Conservation (phyloP, 1,284 basidiomycete species). For the Prillingera fragicola region DNA sequence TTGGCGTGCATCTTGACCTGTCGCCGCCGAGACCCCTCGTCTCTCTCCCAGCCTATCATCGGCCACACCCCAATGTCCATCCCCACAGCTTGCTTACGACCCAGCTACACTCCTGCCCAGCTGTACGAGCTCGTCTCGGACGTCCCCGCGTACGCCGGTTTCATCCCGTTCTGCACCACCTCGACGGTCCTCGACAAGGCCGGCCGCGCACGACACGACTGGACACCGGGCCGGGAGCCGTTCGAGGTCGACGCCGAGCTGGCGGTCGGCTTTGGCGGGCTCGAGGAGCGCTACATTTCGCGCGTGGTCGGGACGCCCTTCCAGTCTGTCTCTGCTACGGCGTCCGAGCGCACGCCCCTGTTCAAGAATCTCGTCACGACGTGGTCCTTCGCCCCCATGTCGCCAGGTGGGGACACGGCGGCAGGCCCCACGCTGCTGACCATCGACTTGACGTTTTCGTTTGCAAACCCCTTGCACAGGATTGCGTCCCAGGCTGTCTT, state of each 20-base stretch:
- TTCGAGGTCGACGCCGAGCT: slow-evolving; percentile 74
- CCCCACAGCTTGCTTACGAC: not conserved
- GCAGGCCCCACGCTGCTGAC: slow-evolving; percentile 64
- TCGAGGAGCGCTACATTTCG: slow-evolving; percentile 83
- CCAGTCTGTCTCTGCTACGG: slow-evolving; percentile 70
- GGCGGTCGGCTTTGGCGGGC: slow-evolving; percentile 78
- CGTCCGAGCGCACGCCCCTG: slow-evolving; percentile 66
- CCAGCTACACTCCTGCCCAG: slow-evolving; percentile 65
- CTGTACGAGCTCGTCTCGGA: slow-evolving; percentile 84
- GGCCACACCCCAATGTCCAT: not conserved
- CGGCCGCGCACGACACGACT: slow-evolving; percentile 16
- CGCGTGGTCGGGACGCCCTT: slow-evolving; percentile 71
- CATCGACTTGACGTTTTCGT: slow-evolving; percentile 76
- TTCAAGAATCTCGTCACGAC: slow-evolving; percentile 79
- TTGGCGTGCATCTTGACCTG: no score
- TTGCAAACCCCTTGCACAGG: slow-evolving; percentile 79
- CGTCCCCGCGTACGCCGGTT: slow-evolving; percentile 75
- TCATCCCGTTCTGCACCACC: slow-evolving; percentile 81
- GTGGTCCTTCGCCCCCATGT: slow-evolving; percentile 47
- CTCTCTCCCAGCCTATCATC: not conserved
- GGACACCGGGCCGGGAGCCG: slow-evolving; percentile 44
- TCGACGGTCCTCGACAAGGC: slow-evolving; percentile 60
- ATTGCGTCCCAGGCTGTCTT: slow-evolving; percentile 76
- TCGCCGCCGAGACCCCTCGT: not conserved
- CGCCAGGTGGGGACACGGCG: not conserved